phyloP scores from a whole-genome alignment of 768 basidiomycete species.

The Boletus sensibilis region DNA sequence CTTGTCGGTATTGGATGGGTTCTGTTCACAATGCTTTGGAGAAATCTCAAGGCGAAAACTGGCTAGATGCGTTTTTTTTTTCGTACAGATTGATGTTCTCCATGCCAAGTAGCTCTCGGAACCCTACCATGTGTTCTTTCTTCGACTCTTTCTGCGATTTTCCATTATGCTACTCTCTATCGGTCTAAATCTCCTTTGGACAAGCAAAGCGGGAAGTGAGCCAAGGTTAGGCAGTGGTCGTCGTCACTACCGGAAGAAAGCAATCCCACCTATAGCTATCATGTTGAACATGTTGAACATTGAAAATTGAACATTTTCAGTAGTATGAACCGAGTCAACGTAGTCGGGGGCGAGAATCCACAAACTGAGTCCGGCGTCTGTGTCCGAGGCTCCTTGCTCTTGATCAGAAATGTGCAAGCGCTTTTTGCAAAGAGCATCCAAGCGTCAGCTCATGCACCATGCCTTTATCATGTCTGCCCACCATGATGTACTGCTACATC shows the following conservation, averaged over 20 bases:
- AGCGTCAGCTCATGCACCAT: conserved; percentile 7
- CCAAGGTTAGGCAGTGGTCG: too few species aligned
- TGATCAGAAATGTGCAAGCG: conserved; percentile 57
- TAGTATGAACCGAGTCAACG: not conserved
- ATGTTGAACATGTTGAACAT: not conserved
- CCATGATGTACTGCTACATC: too few species aligned
- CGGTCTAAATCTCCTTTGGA: too few species aligned
- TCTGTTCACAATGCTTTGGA: conserved; percentile 58
- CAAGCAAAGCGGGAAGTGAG: too few species aligned
- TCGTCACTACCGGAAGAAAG: too few species aligned
- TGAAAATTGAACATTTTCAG: too few species aligned
- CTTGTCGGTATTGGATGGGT: conserved; percentile 57
- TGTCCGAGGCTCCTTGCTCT: conserved; percentile 67
- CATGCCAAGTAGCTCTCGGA: not conserved
- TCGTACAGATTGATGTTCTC: not conserved
- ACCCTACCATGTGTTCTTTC: too few species aligned
- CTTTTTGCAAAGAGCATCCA: not conserved
- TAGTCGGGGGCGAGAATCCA: not conserved
- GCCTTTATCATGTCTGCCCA: too few species aligned
- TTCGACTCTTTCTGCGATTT: not conserved
- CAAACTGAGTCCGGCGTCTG: conserved; percentile 18
- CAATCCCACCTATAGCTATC: too few species aligned
- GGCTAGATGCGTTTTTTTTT: not conserved
- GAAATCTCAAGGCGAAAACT: conserved; percentile 3
- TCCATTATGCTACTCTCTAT: too few species aligned